Percentiles rank a stretch among this genome's conserved stretches.
Conservation (phyloP, 352 stramenopile species). For the Phytopythium aichiense region DNA sequence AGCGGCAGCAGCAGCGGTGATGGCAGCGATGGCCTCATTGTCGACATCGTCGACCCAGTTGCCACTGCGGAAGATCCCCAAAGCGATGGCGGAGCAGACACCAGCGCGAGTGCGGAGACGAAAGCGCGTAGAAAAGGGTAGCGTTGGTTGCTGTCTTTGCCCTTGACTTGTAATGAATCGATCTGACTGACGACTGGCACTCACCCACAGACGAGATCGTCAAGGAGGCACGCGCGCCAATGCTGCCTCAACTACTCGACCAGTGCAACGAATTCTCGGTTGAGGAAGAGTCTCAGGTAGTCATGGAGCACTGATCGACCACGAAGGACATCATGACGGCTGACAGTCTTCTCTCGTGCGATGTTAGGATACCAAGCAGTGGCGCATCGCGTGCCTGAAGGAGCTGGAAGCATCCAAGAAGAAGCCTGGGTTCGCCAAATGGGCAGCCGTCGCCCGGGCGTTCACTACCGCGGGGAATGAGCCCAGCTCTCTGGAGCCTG, state of each 20-base stretch:
- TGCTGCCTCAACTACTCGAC: background rate
- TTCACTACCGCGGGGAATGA: constrained; percentile 15
- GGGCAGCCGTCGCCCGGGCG: constrained; percentile 29
- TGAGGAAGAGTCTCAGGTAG: background rate
- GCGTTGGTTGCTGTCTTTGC: background rate
- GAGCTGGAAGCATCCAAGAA: constrained; percentile 20
- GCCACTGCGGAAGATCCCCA: constrained; percentile 1
- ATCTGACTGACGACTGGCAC: background rate
- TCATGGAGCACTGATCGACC: background rate
- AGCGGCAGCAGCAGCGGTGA: constrained; percentile 2
- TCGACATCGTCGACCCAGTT: background rate
- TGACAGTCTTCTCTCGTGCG: background rate
- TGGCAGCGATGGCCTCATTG: background rate
- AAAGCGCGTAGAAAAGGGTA: constrained; percentile 9
- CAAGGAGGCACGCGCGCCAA: background rate
- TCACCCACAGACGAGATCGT: background rate
- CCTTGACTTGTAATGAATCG: background rate
- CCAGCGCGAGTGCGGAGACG: constrained; percentile 2
- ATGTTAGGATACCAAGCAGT: constrained; percentile 30
- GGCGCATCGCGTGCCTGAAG: constrained; percentile 36
- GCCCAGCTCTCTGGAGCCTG: constrained; percentile 8
- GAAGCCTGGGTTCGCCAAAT: constrained; percentile 37
- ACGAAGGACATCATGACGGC: background rate
- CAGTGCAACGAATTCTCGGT: background rate
- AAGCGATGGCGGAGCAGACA: constrained; percentile 4